These are phyloP conservation scores for Piromyces finnis DNA, from an alignment of 192 early-diverging fungal species.

Conservation along the genomic window DNA sequence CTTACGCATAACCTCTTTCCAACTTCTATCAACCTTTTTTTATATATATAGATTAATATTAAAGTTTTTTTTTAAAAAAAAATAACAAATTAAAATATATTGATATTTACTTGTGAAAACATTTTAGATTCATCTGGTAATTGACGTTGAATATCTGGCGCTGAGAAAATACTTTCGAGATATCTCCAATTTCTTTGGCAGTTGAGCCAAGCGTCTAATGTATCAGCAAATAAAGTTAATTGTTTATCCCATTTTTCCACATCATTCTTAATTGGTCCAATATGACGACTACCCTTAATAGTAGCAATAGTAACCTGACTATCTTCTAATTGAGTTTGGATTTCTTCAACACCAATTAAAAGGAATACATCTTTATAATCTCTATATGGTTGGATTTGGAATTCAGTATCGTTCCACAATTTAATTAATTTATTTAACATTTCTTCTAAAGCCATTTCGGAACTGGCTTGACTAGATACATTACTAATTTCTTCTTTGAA, in stretches of 20 bases:
- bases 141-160: constrained; percentile 42
- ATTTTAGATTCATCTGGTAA: constrained; percentile 43
- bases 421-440: constrained; percentile 36
- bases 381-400: constrained; percentile 25
- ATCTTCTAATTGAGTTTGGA: constrained; percentile 38
- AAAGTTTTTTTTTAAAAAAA: no score
- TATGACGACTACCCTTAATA: constrained; percentile 32
- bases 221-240: constrained; percentile 33
- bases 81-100: no score
- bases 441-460: constrained; percentile 39
- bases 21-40: constrained; percentile 27
- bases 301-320: constrained; percentile 39
- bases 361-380: constrained; percentile 44
- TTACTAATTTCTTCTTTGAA: constrained; percentile 39
- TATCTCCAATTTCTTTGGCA: constrained; percentile 45
- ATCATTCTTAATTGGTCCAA: constrained; percentile 36
- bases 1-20: constrained; percentile 42
- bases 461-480: constrained; percentile 30
- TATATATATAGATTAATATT: no score
- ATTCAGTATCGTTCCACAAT: constrained; percentile 36
- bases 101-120: not conserved
- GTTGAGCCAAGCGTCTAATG: constrained; percentile 31
- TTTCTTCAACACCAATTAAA: constrained; percentile 35
- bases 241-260: constrained; percentile 40
- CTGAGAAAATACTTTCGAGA: constrained; percentile 38